Conservation (phyloP, 2,329 filamentous ascomycete species). For the Parafenestella ontariensis region DNA sequence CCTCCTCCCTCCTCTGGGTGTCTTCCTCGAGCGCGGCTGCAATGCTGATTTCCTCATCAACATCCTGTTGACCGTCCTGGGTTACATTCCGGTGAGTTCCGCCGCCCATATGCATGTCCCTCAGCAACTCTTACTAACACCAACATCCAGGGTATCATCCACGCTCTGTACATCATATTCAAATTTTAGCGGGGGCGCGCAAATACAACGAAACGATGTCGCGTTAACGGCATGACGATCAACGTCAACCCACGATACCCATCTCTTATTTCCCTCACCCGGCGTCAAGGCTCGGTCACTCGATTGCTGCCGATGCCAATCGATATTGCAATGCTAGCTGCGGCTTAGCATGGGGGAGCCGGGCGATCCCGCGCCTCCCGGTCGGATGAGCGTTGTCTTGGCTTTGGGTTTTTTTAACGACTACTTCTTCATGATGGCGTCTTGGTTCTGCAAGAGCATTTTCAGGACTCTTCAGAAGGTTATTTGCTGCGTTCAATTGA, state of each 20-base stretch:
- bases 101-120: background rate
- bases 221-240: constrained; percentile 16
- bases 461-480: constrained; percentile 2
- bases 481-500: constrained; percentile 7
- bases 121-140: constrained; percentile 17
- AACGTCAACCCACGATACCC: constrained; percentile 44
- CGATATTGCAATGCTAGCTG: constrained; percentile 2
- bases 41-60: constrained; percentile 89
- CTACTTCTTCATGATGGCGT: constrained; percentile 16
- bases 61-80: constrained; percentile 74
- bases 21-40: constrained; percentile 93
- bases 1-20: constrained; percentile 87
- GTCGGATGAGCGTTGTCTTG: constrained; percentile 6
- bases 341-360: background rate
- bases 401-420: constrained; percentile 12
- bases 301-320: background rate
- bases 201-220: constrained; percentile 13
- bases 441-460: constrained; percentile 6
- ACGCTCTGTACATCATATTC: constrained; percentile 91
- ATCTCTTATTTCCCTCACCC: constrained; percentile 19
- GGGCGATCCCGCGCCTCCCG: constrained; percentile 6
- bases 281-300: constrained; percentile 1
- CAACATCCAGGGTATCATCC: constrained; percentile 70
- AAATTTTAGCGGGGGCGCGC: constrained; percentile 70
- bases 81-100: constrained; percentile 65